Base-by-base conservation (phyloP, 2,329 filamentous ascomycete species). In the Penicillium griseofulvum region DNA sequence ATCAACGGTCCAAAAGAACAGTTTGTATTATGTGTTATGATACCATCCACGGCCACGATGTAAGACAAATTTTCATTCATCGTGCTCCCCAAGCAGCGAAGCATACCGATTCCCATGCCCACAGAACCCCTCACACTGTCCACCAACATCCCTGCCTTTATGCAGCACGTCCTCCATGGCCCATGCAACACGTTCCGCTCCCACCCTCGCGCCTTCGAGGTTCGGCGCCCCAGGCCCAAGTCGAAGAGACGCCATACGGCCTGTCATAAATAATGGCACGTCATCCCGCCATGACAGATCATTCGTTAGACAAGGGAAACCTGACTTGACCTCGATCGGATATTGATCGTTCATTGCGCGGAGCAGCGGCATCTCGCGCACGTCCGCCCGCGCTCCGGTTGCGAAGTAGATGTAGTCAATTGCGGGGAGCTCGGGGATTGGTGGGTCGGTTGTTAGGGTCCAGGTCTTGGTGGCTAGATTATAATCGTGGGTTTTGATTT, bases 331-430 rank as follows among this genome's bases (percentile, higher is more conserved):
- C 16, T 83, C 72, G 33, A 93, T 80, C 0, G 87, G 88, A 57
- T 87, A 78, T 17, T 84, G 79, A 3, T 74, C 59, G 9, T 82
- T 71, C 67, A 93, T 82, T 0, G 76, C 81, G 53, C 83, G 73
- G 12, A 93, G 73, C 53, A 85, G 85, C 0, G 86, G 81, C 22
- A 91, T 76, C 2, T 78, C 77, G 1, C 73, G 66, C 26, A 90
- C 82, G 59, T 91, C 80, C 0, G 84, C 83, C 46, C 84, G 80
- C 37, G 89, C 82, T 0, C 89, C 89, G 0, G 89, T 93, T 14
- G 89, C 88, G 65, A 88, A 90, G 71, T 89, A 88, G 59, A 91
- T 83, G 71, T 87, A 88, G 68, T 91, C 82, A 14, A 86, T 76
- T 2, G 62, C 47, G 11, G 79, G 77, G 1, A 88, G 68, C 3